Conservation (phyloP, 192 early-diverging fungal genomes). For the Linderina pennispora region DNA sequence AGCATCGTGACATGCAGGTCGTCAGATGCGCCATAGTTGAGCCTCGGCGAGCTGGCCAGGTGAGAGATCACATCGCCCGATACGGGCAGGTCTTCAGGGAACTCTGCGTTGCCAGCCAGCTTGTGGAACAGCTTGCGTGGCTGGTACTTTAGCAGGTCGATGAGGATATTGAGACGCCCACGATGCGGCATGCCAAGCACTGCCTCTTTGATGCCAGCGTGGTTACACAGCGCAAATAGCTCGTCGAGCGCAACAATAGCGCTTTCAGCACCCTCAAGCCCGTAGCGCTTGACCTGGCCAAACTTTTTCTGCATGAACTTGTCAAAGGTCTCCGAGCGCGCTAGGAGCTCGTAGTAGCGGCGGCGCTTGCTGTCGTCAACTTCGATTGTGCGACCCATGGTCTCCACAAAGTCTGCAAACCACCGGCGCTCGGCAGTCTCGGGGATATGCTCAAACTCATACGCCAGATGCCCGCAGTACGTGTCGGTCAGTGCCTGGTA, state of each 20-base stretch:
- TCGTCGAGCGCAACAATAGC: constrained; percentile 90
- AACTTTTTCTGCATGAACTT: constrained; percentile 98
- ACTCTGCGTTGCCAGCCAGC: constrained; percentile 89
- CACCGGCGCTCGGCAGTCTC: constrained; percentile 80
- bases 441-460: constrained; percentile 93
- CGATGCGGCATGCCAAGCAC: constrained; percentile 96
- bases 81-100: constrained; percentile 69
- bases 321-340: constrained; percentile 82
- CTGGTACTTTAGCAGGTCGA: constrained; percentile 78
- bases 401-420: constrained; percentile 82
- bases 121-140: constrained; percentile 87
- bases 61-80: constrained; percentile 93
- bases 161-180: constrained; percentile 88
- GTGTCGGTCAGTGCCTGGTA: constrained; percentile 61
- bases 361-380: constrained; percentile 51
- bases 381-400: constrained; percentile 13
- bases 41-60: constrained; percentile 70
- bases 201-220: constrained; percentile 74
- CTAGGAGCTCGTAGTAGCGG: constrained; percentile 69
- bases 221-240: constrained; percentile 60
- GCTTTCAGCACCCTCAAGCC: constrained; percentile 92
- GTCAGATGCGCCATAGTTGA: constrained; percentile 56
- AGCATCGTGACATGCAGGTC: constrained; percentile 78
- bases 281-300: constrained; percentile 93
- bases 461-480: constrained; percentile 83